These are phyloP conservation scores for Byssochlamys sp. DNA, from an alignment of 2,329 filamentous ascomycete genomes.

Conservation along the genomic window DNA sequence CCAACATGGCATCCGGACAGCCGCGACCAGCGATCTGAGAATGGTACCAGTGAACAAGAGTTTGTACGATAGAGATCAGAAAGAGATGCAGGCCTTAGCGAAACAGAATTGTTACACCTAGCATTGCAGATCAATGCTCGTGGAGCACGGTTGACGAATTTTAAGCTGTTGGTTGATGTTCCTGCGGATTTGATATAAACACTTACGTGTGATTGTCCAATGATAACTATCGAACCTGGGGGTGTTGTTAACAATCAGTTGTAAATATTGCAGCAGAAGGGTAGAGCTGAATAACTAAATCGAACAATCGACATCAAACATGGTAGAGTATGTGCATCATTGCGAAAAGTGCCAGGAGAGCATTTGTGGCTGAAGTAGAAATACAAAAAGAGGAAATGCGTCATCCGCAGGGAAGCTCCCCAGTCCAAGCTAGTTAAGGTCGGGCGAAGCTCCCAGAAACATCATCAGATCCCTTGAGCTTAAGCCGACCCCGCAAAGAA, in stretches of 20 bases:
- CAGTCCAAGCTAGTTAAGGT: not conserved
- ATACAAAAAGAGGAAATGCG: not conserved
- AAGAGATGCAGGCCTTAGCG: constrained; percentile 20
- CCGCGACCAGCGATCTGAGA: constrained; percentile 36
- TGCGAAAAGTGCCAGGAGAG: not conserved
- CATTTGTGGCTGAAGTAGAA: not conserved
- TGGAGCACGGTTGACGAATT: constrained; percentile 25
- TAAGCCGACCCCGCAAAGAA: not conserved
- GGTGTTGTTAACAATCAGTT: not conserved
- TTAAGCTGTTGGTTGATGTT: constrained; percentile 8
- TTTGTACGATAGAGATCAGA: constrained; percentile 25
- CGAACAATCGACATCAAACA: not conserved
- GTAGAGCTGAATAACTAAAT: not conserved
- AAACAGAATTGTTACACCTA: constrained; percentile 27
- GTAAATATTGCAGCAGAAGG: not conserved
- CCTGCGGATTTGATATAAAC: constrained; percentile 3
- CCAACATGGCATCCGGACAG: constrained; percentile 24
- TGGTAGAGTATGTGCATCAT: not conserved
- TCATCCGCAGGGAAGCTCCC: not conserved
- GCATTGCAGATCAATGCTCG: constrained; percentile 33
- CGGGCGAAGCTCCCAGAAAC: not conserved
- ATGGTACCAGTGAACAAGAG: constrained; percentile 16
- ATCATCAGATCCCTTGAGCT: not conserved
- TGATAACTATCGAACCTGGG: not conserved
- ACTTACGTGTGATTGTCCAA: not conserved